A percentile compares a stretch with the other conserved stretches of the same genome.
Evolutionary conservation across 164 flowering plant species (phyloP).

Genomic region (Vitis amurensis): DNA sequence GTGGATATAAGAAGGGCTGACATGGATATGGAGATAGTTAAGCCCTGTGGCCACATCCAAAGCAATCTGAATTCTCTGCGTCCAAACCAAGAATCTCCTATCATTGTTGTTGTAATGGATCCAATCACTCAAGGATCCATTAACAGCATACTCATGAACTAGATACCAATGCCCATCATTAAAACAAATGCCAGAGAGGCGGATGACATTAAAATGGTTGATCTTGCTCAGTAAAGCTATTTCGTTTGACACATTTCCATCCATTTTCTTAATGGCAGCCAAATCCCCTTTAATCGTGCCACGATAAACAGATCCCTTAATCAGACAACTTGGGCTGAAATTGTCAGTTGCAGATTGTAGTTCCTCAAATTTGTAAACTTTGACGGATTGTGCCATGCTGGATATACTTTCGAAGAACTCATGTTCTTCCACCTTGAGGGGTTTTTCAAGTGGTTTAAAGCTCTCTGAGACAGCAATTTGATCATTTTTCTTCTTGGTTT

Average conservation of each 20-base stretch:
- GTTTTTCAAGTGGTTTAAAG: conserved; percentile 32
- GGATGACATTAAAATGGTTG: conserved; percentile 68
- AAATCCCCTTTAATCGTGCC: conserved; percentile 55
- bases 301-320: conserved; percentile 64
- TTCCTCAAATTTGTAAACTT: conserved; percentile 57
- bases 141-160: conserved; percentile 67
- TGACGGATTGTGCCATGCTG: conserved; percentile 40
- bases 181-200: conserved; percentile 55
- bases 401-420: conserved; percentile 34
- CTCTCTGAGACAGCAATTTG: conserved; percentile 14
- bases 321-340: conserved; percentile 47
- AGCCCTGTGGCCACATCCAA: conserved; percentile 74
- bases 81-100: conserved; percentile 51
- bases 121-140: conserved; percentile 73
- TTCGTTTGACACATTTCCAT: conserved; percentile 62
- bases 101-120: conserved; percentile 27
- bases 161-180: conserved; percentile 58
- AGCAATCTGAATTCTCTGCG: conserved; percentile 60
- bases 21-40: conserved; percentile 68
- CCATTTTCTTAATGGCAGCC: conserved; percentile 63
- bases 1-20: conserved; percentile 67
- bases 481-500: conserved; percentile 13
- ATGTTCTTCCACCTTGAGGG: conserved; percentile 11
- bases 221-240: conserved; percentile 54
- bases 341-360: conserved; percentile 59